Evolutionary conservation across 768 basidiomycete genomes (phyloP).

Genomic region (Filobasidium floriforme): DNA sequence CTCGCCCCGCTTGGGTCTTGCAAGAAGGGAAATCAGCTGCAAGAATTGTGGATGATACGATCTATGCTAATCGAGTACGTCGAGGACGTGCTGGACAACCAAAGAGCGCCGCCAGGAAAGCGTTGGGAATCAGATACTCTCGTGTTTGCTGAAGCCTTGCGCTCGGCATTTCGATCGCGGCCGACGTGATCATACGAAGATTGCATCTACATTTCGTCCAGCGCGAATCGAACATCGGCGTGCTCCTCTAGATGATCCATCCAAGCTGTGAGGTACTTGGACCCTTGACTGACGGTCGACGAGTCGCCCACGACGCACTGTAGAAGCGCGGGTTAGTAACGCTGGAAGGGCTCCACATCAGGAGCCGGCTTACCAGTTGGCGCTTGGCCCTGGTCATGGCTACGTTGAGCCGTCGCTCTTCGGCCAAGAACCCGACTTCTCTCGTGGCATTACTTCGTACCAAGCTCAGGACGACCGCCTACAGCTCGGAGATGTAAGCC

Average conservation of each 20-base stretch:
- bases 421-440: slow-evolving; percentile 89
- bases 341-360: neutral
- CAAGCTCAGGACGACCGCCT: slow-evolving; percentile 83
- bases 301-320: slow-evolving; percentile 93
- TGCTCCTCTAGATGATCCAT: slow-evolving; percentile 79
- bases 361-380: slow-evolving; percentile 60
- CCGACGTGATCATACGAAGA: no score
- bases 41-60: no score
- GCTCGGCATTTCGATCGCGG: no score
- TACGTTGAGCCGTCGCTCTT: slow-evolving; percentile 77
- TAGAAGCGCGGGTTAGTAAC: neutral
- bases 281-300: slow-evolving; percentile 76
- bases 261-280: slow-evolving; percentile 79
- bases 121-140: no score
- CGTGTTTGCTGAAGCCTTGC: no score
- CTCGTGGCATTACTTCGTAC: slow-evolving; percentile 83
- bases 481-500: slow-evolving; percentile 34
- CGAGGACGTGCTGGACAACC: no score
- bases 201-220: slow-evolving; percentile 31
- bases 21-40: no score
- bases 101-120: no score
- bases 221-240: slow-evolving; percentile 83
- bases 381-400: slow-evolving; percentile 74
- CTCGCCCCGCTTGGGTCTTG: no score
- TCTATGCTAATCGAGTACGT: no score